Base-by-base conservation (phyloP, 2,329 filamentous ascomycete genomes). In the Xylaria digitata region DNA sequence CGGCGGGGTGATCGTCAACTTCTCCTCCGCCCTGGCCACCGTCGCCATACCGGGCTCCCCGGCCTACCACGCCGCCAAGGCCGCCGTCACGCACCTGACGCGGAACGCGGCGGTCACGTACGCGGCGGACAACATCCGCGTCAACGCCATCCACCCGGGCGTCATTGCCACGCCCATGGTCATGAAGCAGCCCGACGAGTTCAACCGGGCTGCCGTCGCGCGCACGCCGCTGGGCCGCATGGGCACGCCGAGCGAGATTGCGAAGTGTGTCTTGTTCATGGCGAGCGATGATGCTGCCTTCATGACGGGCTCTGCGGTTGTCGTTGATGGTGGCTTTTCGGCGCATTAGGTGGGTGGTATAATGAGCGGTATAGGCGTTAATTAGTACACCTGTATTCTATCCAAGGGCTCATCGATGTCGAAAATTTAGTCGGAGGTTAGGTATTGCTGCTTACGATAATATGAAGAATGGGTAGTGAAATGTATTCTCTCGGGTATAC, bases 251-350 rank as follows among this genome's bases (percentile, higher is more conserved):
- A 1, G 17, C 2, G 48, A 59, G 49, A 30, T 55, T 11, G 55
- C 49, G 0, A 60, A n/a, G 49, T 55, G 55, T 37, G 63, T 65
- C 13, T 11, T 65, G 42, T 65, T 61, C 56, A 48, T 60, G 43
- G 50, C 43, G n/a, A 65, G 57, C 32, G 50, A 61, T 6, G 50
- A 61, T 3, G 43, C 43, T 2, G 43, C 56, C 15, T 61, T 23
- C 37, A 50, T 61, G 50, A 56, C 63, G n/a, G 34, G 43, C 19
- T 37, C 45, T 2, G 55, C 54, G 17, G 40, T 64, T 17, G 55
- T 53, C 11, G 9, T 64, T 2, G 62, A 65, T 23, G 42, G 55
- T 30, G 55, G 55, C 15, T 49, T 45, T 34, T 60, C 55, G n/a
- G 30, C 17, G 19, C 34, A 15, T 26, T 46, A 49, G 34, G n/a